phyloP scores from a whole-genome alignment of 2,329 filamentous ascomycete genomes.

The Anthostomella pinea region DNA sequence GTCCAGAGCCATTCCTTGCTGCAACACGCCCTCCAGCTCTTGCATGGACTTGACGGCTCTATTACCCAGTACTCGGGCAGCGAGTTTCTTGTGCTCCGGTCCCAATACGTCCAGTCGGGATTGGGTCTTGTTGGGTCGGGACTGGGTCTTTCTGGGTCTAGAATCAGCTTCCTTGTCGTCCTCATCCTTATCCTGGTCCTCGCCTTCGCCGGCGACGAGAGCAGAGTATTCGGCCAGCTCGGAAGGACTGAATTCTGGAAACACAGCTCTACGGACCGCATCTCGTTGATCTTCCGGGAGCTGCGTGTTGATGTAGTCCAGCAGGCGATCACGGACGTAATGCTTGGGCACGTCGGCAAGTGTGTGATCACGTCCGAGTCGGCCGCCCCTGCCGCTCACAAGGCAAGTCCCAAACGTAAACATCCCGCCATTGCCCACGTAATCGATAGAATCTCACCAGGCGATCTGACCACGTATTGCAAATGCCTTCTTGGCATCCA shows the following conservation, averaged over 20 bases:
- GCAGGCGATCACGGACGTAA: conserved; percentile 12
- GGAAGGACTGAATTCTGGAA: conserved; percentile 9
- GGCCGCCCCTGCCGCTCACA: conserved; percentile 6
- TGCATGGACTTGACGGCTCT: not conserved
- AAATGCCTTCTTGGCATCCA: not conserved
- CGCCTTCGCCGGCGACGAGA: conserved; percentile 6
- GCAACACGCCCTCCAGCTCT: not conserved
- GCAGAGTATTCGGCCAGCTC: conserved; percentile 13
- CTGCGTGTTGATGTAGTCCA: conserved; percentile 14
- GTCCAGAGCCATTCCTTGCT: conserved; percentile 1
- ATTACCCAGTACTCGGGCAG: not conserved
- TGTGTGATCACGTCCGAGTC: conserved; percentile 15
- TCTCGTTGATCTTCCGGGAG: conserved; percentile 9
- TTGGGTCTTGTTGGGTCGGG: too few species aligned
- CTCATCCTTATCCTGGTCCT: not conserved
- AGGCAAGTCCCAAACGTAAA: not conserved
- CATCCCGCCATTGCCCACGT: not conserved
- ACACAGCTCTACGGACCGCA: conserved; percentile 9
- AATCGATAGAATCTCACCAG: conserved; percentile 4
- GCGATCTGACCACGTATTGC: conserved; percentile 6
- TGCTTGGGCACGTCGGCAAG: conserved; percentile 15
- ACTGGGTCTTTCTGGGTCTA: too few species aligned
- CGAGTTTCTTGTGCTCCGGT: too few species aligned
- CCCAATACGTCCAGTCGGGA: too few species aligned
- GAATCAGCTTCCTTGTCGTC: not conserved